Percentiles rank a stretch among this genome's conserved stretches.
Evolutionary conservation across 495 filamentous ascomycete species (phyloP).

Genomic region (Neurospora africana): DNA sequence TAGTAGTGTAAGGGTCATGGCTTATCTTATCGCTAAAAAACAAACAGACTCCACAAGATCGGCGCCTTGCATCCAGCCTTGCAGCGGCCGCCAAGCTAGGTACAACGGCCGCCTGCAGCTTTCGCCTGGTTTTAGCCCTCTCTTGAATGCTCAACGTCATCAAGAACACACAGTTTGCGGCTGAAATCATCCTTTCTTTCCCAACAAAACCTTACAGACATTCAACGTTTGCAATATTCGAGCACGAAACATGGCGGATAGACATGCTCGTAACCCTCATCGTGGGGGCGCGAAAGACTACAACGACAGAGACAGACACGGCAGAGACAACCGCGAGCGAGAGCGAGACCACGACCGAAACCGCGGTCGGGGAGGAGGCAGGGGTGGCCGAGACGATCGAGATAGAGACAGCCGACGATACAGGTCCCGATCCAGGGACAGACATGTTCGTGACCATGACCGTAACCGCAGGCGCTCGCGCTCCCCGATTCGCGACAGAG

Average conservation of each 20-base stretch:
- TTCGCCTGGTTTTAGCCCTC: neutral
- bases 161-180: neutral
- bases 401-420: slow-evolving; percentile 23
- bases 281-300: slow-evolving; percentile 2
- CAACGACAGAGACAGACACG: slow-evolving; percentile 20
- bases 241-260: neutral
- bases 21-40: neutral
- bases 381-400: slow-evolving; percentile 3
- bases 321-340: slow-evolving; percentile 19
- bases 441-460: slow-evolving; percentile 10
- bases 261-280: neutral
- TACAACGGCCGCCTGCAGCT: neutral
- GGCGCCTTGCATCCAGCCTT: neutral
- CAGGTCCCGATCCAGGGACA: slow-evolving; percentile 32
- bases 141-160: neutral
- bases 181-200: neutral
- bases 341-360: slow-evolving; percentile 23
- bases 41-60: neutral
- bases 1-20: neutral
- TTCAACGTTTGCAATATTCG: neutral
- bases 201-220: neutral
- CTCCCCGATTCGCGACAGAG: slow-evolving; percentile 27
- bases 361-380: slow-evolving; percentile 4
- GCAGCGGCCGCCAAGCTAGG: neutral
- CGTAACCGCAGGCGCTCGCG: slow-evolving; percentile 21